A percentile compares a stretch with the other conserved stretches of the same genome.
Evolutionary conservation across 768 basidiomycete species (phyloP).

Genomic region (Leccinum pellstonianum): DNA sequence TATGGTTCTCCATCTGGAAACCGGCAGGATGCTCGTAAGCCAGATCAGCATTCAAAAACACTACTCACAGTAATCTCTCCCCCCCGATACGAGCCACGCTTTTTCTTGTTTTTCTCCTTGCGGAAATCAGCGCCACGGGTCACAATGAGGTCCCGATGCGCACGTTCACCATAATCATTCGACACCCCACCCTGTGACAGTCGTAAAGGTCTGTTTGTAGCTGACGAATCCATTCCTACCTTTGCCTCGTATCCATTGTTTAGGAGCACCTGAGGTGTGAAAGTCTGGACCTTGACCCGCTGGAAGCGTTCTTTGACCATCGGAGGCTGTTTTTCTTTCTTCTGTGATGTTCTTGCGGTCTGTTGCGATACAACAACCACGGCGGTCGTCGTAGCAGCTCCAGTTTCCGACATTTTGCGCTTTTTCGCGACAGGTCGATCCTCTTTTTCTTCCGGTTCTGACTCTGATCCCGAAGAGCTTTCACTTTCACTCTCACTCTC

Average conservation of each 20-base stretch:
- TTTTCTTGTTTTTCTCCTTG: conserved; percentile 99
- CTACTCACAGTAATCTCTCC: conserved; percentile 87
- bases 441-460: conserved; percentile 1
- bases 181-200: conserved; percentile 51
- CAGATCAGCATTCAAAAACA: background rate
- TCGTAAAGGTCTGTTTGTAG: background rate
- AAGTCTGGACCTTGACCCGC: conserved; percentile 67
- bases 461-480: background rate
- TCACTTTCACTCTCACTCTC: conserved; percentile 1
- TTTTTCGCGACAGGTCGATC: conserved; percentile 51
- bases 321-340: conserved; percentile 28
- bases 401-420: conserved; percentile 52
- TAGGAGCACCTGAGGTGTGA: conserved; percentile 38
- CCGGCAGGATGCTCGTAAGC: conserved; percentile 1
- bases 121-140: conserved; percentile 94
- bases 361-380: conserved; percentile 26
- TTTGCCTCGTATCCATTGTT: conserved; percentile 83
- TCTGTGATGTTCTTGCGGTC: background rate
- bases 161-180: conserved; percentile 87
- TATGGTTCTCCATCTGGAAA: conserved; percentile 72
- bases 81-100: conserved; percentile 89
- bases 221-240: conserved; percentile 42
- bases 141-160: conserved; percentile 84
- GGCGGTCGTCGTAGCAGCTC: conserved; percentile 48
- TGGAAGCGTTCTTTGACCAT: conserved; percentile 70